Evolutionary conservation across 2,329 filamentous ascomycete species (phyloP).

Genomic region (Neurospora sp.): DNA sequence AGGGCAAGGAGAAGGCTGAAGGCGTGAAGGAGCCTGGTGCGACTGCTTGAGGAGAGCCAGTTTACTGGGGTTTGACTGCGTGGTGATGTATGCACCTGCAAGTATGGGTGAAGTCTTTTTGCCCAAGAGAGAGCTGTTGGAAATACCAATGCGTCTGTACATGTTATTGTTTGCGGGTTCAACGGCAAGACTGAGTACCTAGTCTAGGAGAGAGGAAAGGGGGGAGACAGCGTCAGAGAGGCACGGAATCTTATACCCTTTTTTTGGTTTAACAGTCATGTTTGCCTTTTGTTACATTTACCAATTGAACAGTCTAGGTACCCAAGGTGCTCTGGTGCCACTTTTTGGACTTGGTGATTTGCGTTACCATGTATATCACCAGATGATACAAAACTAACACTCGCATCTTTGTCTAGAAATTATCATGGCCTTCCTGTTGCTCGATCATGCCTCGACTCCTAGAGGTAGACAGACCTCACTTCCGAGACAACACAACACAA

Average conservation of each 20-base stretch:
- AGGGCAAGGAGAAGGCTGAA: neutral
- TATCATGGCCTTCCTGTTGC: neutral
- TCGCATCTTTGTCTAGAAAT: neutral
- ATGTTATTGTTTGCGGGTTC: neutral
- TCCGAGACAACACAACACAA: neutral
- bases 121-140: neutral
- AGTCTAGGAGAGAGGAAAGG: neutral
- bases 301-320: neutral
- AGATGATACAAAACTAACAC: neutral
- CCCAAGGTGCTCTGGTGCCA: neutral
- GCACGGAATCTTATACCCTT: neutral
- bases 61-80: neutral
- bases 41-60: neutral
- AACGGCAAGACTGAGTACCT: neutral
- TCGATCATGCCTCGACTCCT: neutral
- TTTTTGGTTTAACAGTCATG: neutral
- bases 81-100: neutral
- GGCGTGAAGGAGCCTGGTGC: neutral
- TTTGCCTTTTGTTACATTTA: neutral
- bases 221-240: neutral
- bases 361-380: neutral
- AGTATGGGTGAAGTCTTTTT: neutral
- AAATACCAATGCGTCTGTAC: neutral
- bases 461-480: neutral
- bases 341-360: neutral